A percentile compares a stretch with the other conserved stretches of the same genome.
Evolutionary conservation across 768 basidiomycete genomes (phyloP).

Genomic region (Boletus reticulatus): DNA sequence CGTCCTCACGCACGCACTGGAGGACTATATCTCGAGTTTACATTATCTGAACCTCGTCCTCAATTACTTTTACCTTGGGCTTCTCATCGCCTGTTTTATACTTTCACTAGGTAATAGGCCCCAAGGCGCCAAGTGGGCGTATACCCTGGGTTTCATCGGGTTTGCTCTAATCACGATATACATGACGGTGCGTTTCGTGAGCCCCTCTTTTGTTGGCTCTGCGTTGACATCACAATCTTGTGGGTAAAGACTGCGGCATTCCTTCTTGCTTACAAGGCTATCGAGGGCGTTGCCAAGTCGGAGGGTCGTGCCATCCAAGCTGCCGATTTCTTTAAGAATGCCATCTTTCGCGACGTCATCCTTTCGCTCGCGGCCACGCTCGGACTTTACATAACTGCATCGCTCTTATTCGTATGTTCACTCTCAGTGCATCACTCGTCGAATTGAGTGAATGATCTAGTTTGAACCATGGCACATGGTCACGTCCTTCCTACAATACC

Average conservation of each 20-base stretch:
- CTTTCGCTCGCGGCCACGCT: constrained; percentile 84
- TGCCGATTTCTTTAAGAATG: constrained; percentile 69
- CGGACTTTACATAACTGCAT: constrained; percentile 83
- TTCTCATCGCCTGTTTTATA: constrained; percentile 85
- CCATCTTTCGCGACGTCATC: constrained; percentile 83
- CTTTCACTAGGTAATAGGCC: constrained; percentile 89
- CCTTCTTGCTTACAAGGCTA: constrained; percentile 79
- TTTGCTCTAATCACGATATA: constrained; percentile 93
- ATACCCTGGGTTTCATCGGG: constrained; percentile 80
- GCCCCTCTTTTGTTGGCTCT: constrained; percentile 1
- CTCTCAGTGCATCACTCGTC: neutral
- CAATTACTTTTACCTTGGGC: constrained; percentile 83
- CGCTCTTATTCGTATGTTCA: constrained; percentile 75
- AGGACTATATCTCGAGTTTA: constrained; percentile 59
- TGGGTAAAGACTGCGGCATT: constrained; percentile 65
- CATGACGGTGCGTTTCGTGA: constrained; percentile 69
- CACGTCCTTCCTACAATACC: constrained; percentile 91
- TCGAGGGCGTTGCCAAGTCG: constrained; percentile 53
- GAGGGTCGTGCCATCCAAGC: constrained; percentile 47
- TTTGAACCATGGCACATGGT: constrained; percentile 99
- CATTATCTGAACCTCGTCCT: constrained; percentile 73
- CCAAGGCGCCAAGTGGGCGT: constrained; percentile 85
- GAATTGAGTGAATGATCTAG: constrained; percentile 35
- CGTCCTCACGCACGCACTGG: constrained; percentile 73
- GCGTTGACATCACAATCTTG: neutral